Percentiles rank a stretch among this genome's conserved stretches.
phyloP scores from a whole-genome alignment of 345 rosid species.

The Lepidium africanum region DNA sequence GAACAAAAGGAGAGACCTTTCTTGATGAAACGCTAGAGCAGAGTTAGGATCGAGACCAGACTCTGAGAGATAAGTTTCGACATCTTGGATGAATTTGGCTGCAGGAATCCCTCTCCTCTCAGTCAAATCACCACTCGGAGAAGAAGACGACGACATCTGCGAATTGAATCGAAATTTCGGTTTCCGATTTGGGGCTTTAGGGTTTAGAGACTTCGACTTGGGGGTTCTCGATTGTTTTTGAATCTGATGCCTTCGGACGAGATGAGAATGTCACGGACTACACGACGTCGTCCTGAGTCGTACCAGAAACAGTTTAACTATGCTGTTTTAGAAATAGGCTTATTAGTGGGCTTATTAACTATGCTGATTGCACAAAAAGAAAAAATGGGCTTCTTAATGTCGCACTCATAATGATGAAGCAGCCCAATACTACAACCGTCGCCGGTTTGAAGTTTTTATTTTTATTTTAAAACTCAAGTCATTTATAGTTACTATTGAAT shows the following conservation, averaged over 20 bases:
- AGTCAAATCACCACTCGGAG: constrained; percentile 29
- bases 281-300: no score
- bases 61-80: constrained; percentile 59
- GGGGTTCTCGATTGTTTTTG: not conserved
- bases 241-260: not conserved
- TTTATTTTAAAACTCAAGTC: no score
- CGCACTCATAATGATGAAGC: no score
- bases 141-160: constrained; percentile 25
- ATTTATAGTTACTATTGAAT: no score
- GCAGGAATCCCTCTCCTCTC: constrained; percentile 93
- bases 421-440: no score
- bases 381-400: no score
- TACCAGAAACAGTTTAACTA: no score
- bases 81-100: constrained; percentile 88
- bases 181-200: constrained; percentile 19
- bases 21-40: constrained; percentile 84
- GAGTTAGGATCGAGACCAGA: constrained; percentile 70
- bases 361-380: no score
- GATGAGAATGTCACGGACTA: not conserved
- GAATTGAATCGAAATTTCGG: not conserved
- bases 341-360: no score
- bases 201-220: not conserved
- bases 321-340: no score
- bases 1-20: constrained; percentile 40
- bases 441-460: no score